Conservation (phyloP, 345 rosid species). For the Angophora floribunda region DNA sequence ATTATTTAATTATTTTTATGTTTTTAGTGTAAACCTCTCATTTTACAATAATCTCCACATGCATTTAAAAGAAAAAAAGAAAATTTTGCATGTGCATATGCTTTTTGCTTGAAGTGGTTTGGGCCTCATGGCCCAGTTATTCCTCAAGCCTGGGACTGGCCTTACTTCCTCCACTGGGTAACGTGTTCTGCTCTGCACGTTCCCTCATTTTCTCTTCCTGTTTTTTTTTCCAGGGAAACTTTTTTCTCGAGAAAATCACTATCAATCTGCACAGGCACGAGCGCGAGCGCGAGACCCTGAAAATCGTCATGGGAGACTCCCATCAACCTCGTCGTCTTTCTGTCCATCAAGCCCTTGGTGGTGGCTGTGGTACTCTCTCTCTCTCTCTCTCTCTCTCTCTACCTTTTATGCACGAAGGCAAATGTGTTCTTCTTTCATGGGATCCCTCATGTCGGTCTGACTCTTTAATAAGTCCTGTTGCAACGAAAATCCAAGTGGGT, state of each 20-base stretch:
- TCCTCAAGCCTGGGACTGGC: background rate
- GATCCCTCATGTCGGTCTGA: background rate
- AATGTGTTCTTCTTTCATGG: background rate
- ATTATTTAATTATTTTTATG: background rate
- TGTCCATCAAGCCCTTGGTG: constrained; percentile 74
- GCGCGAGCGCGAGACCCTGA: background rate
- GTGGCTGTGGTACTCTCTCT: constrained; percentile 33
- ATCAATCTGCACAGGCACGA: background rate
- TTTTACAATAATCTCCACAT: background rate
- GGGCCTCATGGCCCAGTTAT: background rate
- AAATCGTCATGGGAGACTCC: constrained; percentile 44
- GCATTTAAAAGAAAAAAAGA: too few relatives aligned
- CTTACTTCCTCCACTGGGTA: background rate
- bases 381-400: background rate
- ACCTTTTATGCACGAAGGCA: background rate
- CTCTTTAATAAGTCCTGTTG: background rate
- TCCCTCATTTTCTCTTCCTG: background rate
- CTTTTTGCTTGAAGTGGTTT: background rate
- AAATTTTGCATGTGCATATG: background rate
- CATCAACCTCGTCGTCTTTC: constrained; percentile 27
- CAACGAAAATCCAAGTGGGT: background rate
- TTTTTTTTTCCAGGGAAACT: background rate
- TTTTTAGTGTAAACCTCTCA: background rate
- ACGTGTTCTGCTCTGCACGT: background rate
- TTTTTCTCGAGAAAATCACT: background rate